Base-by-base conservation (phyloP, 1,284 basidiomycete genomes). In the Moniliophthora roreri region DNA sequence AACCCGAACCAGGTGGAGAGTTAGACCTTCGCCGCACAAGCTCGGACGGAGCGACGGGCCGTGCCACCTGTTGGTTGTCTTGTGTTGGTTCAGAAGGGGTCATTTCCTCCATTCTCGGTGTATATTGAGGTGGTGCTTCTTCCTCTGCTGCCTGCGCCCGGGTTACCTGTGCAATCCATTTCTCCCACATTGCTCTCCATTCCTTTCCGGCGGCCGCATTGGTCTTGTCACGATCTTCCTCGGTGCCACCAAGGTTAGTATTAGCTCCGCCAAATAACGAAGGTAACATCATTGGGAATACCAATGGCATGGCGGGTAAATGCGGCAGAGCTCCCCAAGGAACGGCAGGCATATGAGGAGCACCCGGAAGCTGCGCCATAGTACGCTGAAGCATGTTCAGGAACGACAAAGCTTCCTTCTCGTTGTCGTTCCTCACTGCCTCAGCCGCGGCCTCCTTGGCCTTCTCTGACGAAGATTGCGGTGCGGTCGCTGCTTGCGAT, bases 231-330 rank as follows among this genome's bases (percentile, higher is more conserved):
- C 63, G 60, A 51, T 62, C 70, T 53, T 72, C 68, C 56, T 71
- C 69, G 38, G 62, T 65, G 9, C 69, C 70, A 39, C 60, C 68
- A 18, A 66, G 63, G 41, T 69, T 67, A 39, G 58, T 53, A 40
- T 52, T 63, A 28, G 60, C 76, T 34, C 84, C 79, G 54, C 80
- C 77, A 53, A 84, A 71, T 65, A 87, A 80, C 8, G 79, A 77
- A 7, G 84, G 87, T 11, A 91, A 81, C 56, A 86, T 80, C 35
- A 91, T 79, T 4, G 89, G 87, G 76, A 91, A 89, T n/a, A 88
- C 85, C 67, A 88, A 77, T 0, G 44, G 24, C 16, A 28, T 23
- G 26, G 28, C 15, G 2, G 87, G 87, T 54, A 91, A 80, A 58
- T 89, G 86, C 2, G 84, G 85, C 11, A 90, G 68, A 16, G 78